Base-by-base conservation (phyloP, 352 stramenopile species). In the Plasmopara muralis region DNA sequence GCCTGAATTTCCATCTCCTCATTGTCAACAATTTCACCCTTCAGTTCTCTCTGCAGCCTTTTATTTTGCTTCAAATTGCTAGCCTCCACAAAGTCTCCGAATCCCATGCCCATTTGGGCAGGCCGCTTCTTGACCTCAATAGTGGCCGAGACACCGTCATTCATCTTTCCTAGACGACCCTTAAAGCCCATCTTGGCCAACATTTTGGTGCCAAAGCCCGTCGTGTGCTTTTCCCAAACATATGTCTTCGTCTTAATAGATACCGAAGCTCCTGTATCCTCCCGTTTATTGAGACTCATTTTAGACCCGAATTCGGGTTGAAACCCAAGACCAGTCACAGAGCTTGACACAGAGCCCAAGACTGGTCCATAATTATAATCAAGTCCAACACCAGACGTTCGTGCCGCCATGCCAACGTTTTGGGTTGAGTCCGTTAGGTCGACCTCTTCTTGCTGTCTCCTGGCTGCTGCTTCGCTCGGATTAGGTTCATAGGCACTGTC, bases 141-240 rank as follows among this genome's bases (percentile, higher is more conserved):
- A 0, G 89, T 93, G 25, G 81, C 66, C 8, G 93, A 97, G 31
- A 98, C 93, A 43, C 93, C 92, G 47, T 88, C 86, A 52, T 96
- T 87, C 39, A 96, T 82, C 57, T 95, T 96, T 25, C 93, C 93
- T 20, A 98, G 64, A 15, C 93, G 90, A 12, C 93, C 93, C 14
- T 73, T 88, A 59, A 98, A 98, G 39, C 95, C 95, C 91, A 98
- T 97, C 68, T 98, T 98, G 20, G 84, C 63, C 46, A 98, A 67
- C 68, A 98, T 87, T 67, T 97, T 98, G 52, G 92, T 85, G 9
- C 93, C 95, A 55, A 98, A 97, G 20, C 93, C 95, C 56, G 96
- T 98, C 13, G 93, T 97, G 71, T 98, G 95, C 66, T 97, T 97
- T 74, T 98, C 84, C 95, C 95, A 98, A 34, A 63, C 47, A 50